These are phyloP conservation scores for Populus simonii DNA, from an alignment of 345 rosid genomes.

Conservation along the genomic window DNA sequence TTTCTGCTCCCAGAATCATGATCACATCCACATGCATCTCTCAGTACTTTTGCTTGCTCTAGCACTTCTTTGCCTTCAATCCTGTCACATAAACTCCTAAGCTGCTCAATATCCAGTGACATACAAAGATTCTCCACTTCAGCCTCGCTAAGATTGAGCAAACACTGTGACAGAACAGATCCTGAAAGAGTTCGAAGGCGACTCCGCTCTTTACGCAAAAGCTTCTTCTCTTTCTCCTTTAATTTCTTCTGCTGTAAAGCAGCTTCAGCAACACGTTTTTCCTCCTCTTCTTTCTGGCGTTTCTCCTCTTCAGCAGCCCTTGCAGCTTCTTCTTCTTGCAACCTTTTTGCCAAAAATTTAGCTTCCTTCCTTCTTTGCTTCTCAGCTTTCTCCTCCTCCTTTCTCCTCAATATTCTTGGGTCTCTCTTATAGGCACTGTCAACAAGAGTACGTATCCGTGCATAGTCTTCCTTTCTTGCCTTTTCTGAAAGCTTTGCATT, in stretches of 20 bases:
- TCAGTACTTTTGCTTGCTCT: constrained; percentile 59
- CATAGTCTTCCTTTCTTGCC: constrained; percentile 95
- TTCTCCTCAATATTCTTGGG: constrained; percentile 77
- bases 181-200: constrained; percentile 82
- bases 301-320: constrained; percentile 83
- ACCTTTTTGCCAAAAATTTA: constrained; percentile 70
- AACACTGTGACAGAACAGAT: constrained; percentile 45
- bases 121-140: constrained; percentile 81
- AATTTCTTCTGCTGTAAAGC: constrained; percentile 73
- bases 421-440: constrained; percentile 92
- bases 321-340: constrained; percentile 88
- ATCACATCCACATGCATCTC: constrained; percentile 43
- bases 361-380: constrained; percentile 86
- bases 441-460: constrained; percentile 72
- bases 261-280: constrained; percentile 72
- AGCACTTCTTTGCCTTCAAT: constrained; percentile 61
- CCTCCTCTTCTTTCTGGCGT: constrained; percentile 73
- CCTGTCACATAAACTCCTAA: constrained; percentile 68
- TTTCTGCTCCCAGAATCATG: constrained; percentile 37
- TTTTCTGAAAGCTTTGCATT: constrained; percentile 76
- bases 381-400: constrained; percentile 83
- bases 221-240: constrained; percentile 94
- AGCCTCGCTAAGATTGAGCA: constrained; percentile 59
- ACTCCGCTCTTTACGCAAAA: constrained; percentile 77
- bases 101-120: constrained; percentile 62